Evolutionary conservation across 2,329 filamentous ascomycete species (phyloP).

Genomic region (Bipolaris bicolor): DNA sequence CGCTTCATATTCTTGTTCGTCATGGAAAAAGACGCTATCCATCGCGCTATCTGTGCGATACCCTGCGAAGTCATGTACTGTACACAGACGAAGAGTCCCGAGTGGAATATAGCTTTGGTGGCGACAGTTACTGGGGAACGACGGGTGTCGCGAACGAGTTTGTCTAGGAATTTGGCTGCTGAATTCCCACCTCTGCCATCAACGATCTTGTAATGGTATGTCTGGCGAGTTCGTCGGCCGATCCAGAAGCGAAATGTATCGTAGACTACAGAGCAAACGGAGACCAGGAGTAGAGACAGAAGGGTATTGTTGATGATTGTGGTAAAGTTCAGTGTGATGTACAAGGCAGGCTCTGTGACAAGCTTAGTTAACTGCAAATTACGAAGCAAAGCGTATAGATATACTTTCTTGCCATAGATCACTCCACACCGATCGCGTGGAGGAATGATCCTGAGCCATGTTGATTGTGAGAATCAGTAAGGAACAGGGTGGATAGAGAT

Average conservation of each 20-base stretch:
- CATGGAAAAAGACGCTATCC: background rate
- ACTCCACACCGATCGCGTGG: slow-evolving; percentile 5
- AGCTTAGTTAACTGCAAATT: background rate
- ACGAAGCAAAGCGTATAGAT: background rate
- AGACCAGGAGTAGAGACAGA: slow-evolving; percentile 3
- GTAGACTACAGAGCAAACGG: background rate
- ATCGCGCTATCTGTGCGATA: background rate
- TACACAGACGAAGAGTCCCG: background rate
- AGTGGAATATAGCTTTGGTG: slow-evolving; percentile 1
- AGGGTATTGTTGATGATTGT: slow-evolving; percentile 5
- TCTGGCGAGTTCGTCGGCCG: background rate
- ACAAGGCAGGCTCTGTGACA: slow-evolving; percentile 4
- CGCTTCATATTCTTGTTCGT: background rate
- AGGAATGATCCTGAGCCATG: background rate
- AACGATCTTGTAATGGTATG: background rate
- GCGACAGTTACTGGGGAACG: background rate
- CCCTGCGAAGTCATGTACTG: background rate
- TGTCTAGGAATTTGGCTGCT: background rate
- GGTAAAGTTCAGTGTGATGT: background rate
- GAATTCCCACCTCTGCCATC: background rate
- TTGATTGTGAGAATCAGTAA: background rate
- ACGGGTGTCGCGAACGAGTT: background rate
- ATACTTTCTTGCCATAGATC: slow-evolving; percentile 9
- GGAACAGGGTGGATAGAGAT: background rate
- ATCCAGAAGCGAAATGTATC: background rate